A percentile compares a stretch with the other conserved stretches of the same genome.
These are phyloP conservation scores for Colletotrichum spaethianum DNA, from an alignment of 2,329 filamentous ascomycete genomes.

Conservation along the genomic window DNA sequence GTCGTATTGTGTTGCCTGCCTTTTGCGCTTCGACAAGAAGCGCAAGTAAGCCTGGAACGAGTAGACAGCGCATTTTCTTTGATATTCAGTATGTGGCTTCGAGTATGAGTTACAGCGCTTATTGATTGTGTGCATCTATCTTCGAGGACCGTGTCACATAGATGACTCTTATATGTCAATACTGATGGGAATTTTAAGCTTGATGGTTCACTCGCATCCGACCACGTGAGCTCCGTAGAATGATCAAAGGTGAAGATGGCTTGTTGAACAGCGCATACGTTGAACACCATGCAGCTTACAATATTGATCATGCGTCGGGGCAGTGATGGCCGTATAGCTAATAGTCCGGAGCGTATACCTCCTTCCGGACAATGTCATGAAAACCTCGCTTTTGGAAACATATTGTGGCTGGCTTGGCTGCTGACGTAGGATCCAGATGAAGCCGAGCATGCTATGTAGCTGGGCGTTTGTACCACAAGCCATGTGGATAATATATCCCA, in stretches of 20 bases:
- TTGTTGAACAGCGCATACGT: neutral
- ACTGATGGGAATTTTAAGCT: too few relatives aligned
- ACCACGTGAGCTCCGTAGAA: neutral
- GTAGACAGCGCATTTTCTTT: constrained; percentile 6
- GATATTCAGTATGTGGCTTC: neutral
- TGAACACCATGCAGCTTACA: neutral
- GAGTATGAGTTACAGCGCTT: neutral
- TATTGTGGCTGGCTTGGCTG: neutral
- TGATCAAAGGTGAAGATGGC: neutral
- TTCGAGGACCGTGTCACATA: neutral
- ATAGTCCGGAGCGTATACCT: neutral
- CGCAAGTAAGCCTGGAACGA: neutral
- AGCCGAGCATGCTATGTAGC: neutral
- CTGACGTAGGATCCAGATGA: neutral
- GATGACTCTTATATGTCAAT: neutral
- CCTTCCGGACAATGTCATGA: neutral
- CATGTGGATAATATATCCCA: neutral
- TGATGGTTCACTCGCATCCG: neutral
- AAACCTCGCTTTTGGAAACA: neutral
- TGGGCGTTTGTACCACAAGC: neutral
- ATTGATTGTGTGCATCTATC: neutral
- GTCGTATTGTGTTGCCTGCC: constrained; percentile 4
- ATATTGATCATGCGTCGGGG: constrained; percentile 2
- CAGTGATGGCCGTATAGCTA: too few relatives aligned
- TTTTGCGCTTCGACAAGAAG: constrained; percentile 23